Evolutionary conservation across 2,329 filamentous ascomycete genomes (phyloP), one percentile per base, ranked within the genome.

Genomic region (Claviceps sp.): DNA sequence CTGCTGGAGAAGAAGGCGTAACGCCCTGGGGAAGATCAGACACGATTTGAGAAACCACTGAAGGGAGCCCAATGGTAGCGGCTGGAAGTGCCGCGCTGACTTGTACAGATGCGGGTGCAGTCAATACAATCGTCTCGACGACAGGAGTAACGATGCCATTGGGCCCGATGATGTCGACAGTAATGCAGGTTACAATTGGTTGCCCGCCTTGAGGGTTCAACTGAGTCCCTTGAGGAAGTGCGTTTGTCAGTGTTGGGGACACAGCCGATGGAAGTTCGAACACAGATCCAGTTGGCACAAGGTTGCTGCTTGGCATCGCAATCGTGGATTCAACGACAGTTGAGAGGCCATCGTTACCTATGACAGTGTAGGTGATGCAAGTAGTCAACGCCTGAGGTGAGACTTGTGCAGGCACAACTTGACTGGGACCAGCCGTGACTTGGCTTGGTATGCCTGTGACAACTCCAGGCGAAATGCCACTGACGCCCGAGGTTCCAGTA

Each of bases 251-350:
- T 37, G 44, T 55, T 40, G 51, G 53, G 40, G 56, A 53, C 47
- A 57, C 47, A 8, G 53, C 26, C 29, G 59, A 55, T 13, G 59
- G 56, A 13, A 56, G 44, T 14, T 51, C 56, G 23, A 53, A 38
- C 16, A n/a, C 47, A 38, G 50, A 53, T 2, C 45, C 59, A 2
- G 61, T 51, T 14, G 62, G 58, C 36, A 58, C 47, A 22, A 23
- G 53, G 48, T 53, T 55, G 46, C 53, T 61, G 20, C 54, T 54
- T 23, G 60, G 57, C 38, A 65, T 48, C 9, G 61, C 52, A 51
- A 64, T 58, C 2, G 65, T 68, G 8, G 65, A 59, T 20, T 66
- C 62, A 7, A 64, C 51, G 26, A 62, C 49, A 2, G 63, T 66
- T 29, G 62, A 58, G 34, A 58, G 54, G 4, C 61, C 61, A 52